Evolutionary conservation across 306 rosid genomes (phyloP).

Genomic region (Quercus berberidifolia): DNA sequence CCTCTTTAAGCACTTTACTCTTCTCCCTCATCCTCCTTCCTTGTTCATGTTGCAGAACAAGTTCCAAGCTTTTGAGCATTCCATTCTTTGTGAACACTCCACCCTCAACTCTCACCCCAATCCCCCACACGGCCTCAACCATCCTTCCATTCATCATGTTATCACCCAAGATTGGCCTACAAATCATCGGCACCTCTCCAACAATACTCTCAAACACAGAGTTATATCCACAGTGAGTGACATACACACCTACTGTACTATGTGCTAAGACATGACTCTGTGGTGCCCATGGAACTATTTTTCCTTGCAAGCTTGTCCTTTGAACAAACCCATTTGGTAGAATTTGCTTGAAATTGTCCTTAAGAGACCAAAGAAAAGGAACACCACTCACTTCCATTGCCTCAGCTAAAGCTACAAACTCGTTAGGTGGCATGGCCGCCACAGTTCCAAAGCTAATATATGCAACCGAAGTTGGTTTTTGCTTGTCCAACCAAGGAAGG

Average conservation of each 20-base stretch:
- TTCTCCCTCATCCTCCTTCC: conserved; percentile 39
- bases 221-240: conserved; percentile 51
- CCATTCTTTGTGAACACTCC: conserved; percentile 42
- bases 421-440: neutral
- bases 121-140: conserved; percentile 43
- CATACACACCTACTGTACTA: conserved; percentile 30
- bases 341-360: neutral
- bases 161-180: conserved; percentile 46
- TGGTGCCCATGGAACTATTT: conserved; percentile 50
- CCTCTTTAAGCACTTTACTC: conserved; percentile 5
- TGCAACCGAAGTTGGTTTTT: neutral
- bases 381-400: conserved; percentile 9
- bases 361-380: conserved; percentile 23
- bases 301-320: conserved; percentile 24
- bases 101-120: conserved; percentile 39
- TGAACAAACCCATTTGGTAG: conserved; percentile 41
- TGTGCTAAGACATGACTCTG: conserved; percentile 43
- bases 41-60: conserved; percentile 24
- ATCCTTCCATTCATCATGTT: conserved; percentile 26
- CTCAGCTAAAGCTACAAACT: conserved; percentile 15
- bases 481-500: conserved; percentile 24
- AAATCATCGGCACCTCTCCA: conserved; percentile 49
- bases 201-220: conserved; percentile 43
- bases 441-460: conserved; percentile 24
- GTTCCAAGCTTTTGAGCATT: conserved; percentile 32